phyloP scores from a whole-genome alignment of 768 basidiomycete genomes.

The Gyrodon lividus region DNA sequence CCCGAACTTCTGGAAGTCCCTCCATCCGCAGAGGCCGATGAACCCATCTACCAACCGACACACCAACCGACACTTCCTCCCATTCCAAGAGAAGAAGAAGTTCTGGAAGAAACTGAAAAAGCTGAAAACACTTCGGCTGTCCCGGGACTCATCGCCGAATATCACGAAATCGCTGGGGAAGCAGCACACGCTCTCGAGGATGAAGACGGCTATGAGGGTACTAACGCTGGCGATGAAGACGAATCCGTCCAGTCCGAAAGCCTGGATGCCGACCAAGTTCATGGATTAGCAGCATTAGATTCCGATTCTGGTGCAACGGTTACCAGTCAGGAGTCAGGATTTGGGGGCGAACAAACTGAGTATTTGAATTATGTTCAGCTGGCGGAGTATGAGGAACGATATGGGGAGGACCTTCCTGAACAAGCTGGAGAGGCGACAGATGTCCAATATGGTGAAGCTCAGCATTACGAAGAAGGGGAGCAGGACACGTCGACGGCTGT shows the following conservation, averaged over 20 bases:
- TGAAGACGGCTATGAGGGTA: conserved; percentile 21
- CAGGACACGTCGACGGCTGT: conserved; percentile 16
- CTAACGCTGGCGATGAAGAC: conserved; percentile 17
- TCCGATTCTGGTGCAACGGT: conserved; percentile 15
- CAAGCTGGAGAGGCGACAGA: conserved; percentile 17
- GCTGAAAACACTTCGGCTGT: not conserved
- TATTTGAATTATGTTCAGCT: conserved; percentile 33
- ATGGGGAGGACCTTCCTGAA: conserved; percentile 36
- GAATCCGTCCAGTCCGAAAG: conserved; percentile 15
- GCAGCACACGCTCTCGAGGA: conserved; percentile 17
- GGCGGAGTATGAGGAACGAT: conserved; percentile 37
- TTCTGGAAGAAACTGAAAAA: conserved; percentile 10
- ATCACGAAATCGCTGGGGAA: conserved; percentile 16
- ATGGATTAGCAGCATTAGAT: conserved; percentile 22
- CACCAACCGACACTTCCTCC: conserved; percentile 2
- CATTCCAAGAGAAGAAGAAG: conserved; percentile 2
- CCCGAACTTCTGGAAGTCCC: conserved; percentile 4
- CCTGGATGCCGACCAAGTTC: conserved; percentile 31
- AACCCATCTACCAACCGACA: conserved; percentile 2
- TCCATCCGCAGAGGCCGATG: not conserved
- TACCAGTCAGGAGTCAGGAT: conserved; percentile 12
- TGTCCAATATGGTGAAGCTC: conserved; percentile 17
- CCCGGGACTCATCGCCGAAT: conserved; percentile 15
- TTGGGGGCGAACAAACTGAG: conserved; percentile 33
- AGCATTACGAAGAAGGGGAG: conserved; percentile 22